Conservation (phyloP, 352 stramenopile genomes). For the Thalassiosira livingstoniorum region DNA sequence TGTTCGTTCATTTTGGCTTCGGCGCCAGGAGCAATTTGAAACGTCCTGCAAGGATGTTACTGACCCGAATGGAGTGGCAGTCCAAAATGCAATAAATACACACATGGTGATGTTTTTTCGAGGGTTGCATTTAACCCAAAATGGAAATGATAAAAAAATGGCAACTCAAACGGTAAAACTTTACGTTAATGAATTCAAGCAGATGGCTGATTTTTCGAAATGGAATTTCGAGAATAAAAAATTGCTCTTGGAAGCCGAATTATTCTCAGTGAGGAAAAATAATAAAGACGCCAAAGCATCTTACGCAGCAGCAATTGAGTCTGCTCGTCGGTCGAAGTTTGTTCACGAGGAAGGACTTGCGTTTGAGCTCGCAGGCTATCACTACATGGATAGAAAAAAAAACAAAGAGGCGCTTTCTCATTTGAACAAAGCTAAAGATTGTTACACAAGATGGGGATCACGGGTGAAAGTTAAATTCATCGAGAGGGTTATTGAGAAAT, state of each 20-base stretch:
- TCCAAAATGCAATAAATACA: too few relatives aligned
- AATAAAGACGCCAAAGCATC: conserved; percentile 33
- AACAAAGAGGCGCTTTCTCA: neutral
- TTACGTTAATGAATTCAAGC: conserved; percentile 14
- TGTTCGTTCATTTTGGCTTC: conserved; percentile 42
- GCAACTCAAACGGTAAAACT: conserved; percentile 16
- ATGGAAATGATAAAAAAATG: conserved; percentile 18
- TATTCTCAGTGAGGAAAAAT: conserved; percentile 32
- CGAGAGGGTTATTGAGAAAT: too few relatives aligned
- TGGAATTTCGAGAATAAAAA: conserved; percentile 52
- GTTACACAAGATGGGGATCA: conserved; percentile 40
- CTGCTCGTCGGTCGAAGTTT: conserved; percentile 36
- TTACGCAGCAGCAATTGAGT: conserved; percentile 45
- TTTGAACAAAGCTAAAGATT: conserved; percentile 33
- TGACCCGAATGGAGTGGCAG: too few relatives aligned
- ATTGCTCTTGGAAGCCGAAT: conserved; percentile 42
- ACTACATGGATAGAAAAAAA: conserved; percentile 41
- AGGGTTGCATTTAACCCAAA: conserved; percentile 33
- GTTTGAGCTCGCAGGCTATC: conserved; percentile 39
- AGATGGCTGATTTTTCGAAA: conserved; percentile 13
- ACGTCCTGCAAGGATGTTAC: too few relatives aligned
- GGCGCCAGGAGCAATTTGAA: too few relatives aligned
- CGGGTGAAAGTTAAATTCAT: conserved; percentile 27
- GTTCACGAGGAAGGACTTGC: conserved; percentile 55
- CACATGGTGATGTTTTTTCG: conserved; percentile 32